These are phyloP conservation scores for Zoysia pacifica DNA, from an alignment of 176 grass and related monocot species.

Conservation along the genomic window DNA sequence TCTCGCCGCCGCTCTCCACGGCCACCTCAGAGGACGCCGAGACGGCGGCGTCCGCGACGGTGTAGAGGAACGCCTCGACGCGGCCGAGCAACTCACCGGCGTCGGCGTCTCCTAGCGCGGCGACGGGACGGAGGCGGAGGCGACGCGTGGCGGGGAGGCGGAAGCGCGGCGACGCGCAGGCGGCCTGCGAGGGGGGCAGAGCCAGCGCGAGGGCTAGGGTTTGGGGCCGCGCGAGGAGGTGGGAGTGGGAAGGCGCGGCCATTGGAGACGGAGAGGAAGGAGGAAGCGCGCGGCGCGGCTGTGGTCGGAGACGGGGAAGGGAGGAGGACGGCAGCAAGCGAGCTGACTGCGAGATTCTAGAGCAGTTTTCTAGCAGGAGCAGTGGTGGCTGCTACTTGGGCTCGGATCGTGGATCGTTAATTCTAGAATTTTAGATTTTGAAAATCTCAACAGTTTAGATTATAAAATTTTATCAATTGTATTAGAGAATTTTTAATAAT, in stretches of 20 bases:
- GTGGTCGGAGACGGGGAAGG: constrained; percentile 20
- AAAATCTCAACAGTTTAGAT: too few relatives aligned
- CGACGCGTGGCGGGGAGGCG: neutral
- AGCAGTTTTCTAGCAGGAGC: too few relatives aligned
- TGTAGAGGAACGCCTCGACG: constrained; percentile 82
- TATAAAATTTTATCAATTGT: too few relatives aligned
- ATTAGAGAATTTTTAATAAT: too few relatives aligned
- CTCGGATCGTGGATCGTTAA: too few relatives aligned
- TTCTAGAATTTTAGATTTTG: too few relatives aligned
- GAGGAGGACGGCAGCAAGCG: neutral
- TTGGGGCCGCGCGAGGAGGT: constrained; percentile 35
- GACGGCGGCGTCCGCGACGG: constrained; percentile 76
- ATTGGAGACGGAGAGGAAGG: neutral
- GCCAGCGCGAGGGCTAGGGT: constrained; percentile 32
- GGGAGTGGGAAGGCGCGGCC: constrained; percentile 11
- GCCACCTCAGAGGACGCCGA: constrained; percentile 42
- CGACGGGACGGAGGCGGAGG: constrained; percentile 34
- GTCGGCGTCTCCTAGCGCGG: constrained; percentile 41
- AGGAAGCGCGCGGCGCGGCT: neutral
- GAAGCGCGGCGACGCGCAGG: neutral
- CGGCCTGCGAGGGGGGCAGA: neutral
- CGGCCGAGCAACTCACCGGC: constrained; percentile 56
- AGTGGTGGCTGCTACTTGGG: too few relatives aligned
- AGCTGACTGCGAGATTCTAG: too few relatives aligned
- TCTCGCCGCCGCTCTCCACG: constrained; percentile 19